Base-by-base conservation (phyloP, 805 yeast species). In the Dipodascus geniculatus region DNA sequence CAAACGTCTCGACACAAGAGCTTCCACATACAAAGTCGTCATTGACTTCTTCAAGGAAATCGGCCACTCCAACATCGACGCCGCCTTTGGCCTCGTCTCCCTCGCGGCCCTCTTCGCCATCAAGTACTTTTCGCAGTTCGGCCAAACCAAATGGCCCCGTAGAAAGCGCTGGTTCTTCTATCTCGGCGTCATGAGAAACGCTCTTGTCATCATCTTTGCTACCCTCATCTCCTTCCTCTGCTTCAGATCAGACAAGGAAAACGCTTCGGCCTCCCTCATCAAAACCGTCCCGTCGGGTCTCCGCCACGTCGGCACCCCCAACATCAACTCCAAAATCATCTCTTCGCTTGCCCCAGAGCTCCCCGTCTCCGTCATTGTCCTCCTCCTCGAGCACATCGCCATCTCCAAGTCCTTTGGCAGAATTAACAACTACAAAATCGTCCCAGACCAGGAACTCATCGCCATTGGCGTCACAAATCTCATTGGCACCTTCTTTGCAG, bases 361-460 rank as follows among this genome's bases (percentile, higher is more conserved):
- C 51, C 97, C 97, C 6, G 91, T 90, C 49, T 84, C 96, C 16
- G 78, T 83, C 20, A 84, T 90, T 61, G 82, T 90, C 56, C 75
- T 90, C 61, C 77, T 90, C 58, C 75, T 90, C 60, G 97, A 90
- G 68, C 97, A 90, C 68, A 90, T 90, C 65, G 89, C 97, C 52
- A 90, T 90, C 61, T 76, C 97, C 52, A 90, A 89, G 69, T 87
- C 96, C 1, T 90, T 90, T 65, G 97, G 96, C 54, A 79, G 97
- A 70, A 73, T 89, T 60, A 89, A 90, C 65, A 96, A 87, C 66
- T 90, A 90, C 71, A 87, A 87, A 62, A 83, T 90, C 62, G 79
- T 83, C 56, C 96, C 97, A 50, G 91, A 90, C 70, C 97, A 90
- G 74, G 97, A 90, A 69, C 77, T 90, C 53, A 78, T 90, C 64